Conservation (phyloP, 495 filamentous ascomycete genomes). For the Neurospora sp. region DNA sequence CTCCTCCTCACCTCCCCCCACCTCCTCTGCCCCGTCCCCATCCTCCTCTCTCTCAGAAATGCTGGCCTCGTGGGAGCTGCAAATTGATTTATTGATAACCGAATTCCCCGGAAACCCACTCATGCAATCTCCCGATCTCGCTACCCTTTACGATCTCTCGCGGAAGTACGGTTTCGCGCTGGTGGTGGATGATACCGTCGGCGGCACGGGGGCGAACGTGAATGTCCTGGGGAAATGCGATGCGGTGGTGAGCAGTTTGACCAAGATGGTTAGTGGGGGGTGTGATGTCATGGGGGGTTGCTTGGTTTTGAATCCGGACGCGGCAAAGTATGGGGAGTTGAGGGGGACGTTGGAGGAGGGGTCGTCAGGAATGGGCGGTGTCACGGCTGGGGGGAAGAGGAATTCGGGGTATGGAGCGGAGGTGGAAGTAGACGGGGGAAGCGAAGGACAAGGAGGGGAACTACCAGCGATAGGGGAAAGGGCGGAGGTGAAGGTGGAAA, state of each 20-base stretch:
- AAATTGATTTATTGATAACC: constrained; percentile 4
- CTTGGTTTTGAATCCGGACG: not conserved
- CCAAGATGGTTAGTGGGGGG: constrained; percentile 20
- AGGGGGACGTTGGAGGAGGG: too few relatives aligned
- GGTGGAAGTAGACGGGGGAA: too few relatives aligned
- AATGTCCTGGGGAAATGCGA: constrained; percentile 8
- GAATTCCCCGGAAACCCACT: constrained; percentile 24
- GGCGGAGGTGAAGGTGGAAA: too few relatives aligned
- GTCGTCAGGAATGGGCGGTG: too few relatives aligned
- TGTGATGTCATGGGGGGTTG: constrained; percentile 22
- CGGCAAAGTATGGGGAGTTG: not conserved
- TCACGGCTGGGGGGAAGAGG: too few relatives aligned
- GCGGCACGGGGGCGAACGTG: constrained; percentile 9
- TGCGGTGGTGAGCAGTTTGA: constrained; percentile 16
- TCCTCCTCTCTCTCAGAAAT: too few relatives aligned
- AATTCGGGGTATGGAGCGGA: too few relatives aligned
- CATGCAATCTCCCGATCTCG: constrained; percentile 10
- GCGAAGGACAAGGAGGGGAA: too few relatives aligned
- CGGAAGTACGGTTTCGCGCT: constrained; percentile 3
- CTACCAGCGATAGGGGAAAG: too few relatives aligned
- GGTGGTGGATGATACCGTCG: constrained; percentile 20
- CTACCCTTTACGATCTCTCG: not conserved
- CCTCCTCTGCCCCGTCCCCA: too few relatives aligned
- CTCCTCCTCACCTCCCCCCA: too few relatives aligned
- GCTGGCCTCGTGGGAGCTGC: too few relatives aligned